phyloP scores from a whole-genome alignment of 305 asterid genomes.

The Fraxinus baroniana region DNA sequence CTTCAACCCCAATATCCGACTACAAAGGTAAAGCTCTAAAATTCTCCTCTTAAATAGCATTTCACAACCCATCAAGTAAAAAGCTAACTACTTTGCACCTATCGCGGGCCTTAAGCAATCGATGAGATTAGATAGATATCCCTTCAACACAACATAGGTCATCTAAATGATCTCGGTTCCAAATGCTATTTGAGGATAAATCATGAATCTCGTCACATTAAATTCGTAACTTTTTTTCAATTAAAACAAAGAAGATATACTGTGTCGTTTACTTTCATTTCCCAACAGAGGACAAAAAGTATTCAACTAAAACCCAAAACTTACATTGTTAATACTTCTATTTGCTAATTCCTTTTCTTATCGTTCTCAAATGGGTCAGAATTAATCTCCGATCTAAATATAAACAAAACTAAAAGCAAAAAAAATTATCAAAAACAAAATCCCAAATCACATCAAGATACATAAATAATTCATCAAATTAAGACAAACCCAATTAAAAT shows the following conservation, averaged over 20 bases:
- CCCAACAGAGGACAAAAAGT: not conserved
- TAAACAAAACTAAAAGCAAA: not conserved
- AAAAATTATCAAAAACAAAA: not conserved
- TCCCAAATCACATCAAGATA: conserved; percentile 22
- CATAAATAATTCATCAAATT: conserved; percentile 15
- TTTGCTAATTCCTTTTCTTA: not conserved
- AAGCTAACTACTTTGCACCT: not conserved
- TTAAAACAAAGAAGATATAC: not conserved
- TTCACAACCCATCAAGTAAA: not conserved
- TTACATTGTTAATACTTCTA: not conserved
- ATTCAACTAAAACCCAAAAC: not conserved
- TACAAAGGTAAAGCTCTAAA: not conserved
- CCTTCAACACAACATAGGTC: no score
- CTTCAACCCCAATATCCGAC: not conserved
- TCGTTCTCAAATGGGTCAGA: not conserved
- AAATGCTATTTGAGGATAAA: not conserved
- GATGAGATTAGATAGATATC: no score
- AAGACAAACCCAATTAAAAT: conserved; percentile 16
- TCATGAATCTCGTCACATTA: not conserved
- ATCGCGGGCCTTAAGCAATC: no score
- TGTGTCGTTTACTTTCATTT: not conserved
- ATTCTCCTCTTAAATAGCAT: not conserved
- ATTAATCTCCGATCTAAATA: conserved; percentile 9
- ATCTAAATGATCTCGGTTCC: not conserved
- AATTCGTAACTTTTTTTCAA: not conserved